Conservation (phyloP, 352 stramenopile genomes). For the Saprolegnia parasitica region DNA sequence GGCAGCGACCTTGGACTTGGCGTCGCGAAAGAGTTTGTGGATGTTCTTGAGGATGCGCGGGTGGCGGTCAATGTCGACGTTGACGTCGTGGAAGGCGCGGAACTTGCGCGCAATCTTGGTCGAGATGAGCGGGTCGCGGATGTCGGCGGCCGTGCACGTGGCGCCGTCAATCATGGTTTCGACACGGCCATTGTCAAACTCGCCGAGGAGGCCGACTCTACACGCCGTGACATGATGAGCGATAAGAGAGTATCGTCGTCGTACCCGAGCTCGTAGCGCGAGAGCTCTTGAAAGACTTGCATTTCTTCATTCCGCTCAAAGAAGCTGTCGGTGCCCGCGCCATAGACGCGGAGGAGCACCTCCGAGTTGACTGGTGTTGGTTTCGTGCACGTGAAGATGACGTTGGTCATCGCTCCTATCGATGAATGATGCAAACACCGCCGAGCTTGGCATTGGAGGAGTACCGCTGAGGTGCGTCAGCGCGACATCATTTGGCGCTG, state of each 20-base stretch:
- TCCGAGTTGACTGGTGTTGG: slow-evolving; percentile 50
- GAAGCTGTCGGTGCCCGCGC: slow-evolving; percentile 75
- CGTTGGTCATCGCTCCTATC: slow-evolving; percentile 76
- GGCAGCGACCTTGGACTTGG: slow-evolving; percentile 46
- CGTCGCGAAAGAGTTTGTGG: slow-evolving; percentile 16
- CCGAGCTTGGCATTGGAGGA: too few relatives aligned
- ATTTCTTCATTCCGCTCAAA: slow-evolving; percentile 79
- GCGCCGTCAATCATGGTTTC: slow-evolving; percentile 71
- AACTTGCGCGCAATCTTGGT: slow-evolving; percentile 58
- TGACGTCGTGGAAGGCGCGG: slow-evolving; percentile 58
- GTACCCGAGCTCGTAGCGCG: slow-evolving; percentile 48
- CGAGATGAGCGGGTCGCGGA: slow-evolving; percentile 53
- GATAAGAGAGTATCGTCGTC: neutral
- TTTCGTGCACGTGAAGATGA: slow-evolving; percentile 80
- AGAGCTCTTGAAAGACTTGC: slow-evolving; percentile 66
- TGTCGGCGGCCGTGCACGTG: slow-evolving; percentile 62
- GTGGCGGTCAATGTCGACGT: slow-evolving; percentile 32
- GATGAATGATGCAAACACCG: too few relatives aligned
- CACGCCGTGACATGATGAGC: neutral
- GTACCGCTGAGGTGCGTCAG: neutral
- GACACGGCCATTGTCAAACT: slow-evolving; percentile 69
- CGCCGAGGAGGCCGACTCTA: slow-evolving; percentile 59
- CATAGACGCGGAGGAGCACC: slow-evolving; percentile 77
- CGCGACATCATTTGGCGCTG: neutral
- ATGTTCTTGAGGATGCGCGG: slow-evolving; percentile 15